Evolutionary conservation across 2,329 filamentous ascomycete genomes (phyloP).

Genomic region (Pyrenochaeta sp.): DNA sequence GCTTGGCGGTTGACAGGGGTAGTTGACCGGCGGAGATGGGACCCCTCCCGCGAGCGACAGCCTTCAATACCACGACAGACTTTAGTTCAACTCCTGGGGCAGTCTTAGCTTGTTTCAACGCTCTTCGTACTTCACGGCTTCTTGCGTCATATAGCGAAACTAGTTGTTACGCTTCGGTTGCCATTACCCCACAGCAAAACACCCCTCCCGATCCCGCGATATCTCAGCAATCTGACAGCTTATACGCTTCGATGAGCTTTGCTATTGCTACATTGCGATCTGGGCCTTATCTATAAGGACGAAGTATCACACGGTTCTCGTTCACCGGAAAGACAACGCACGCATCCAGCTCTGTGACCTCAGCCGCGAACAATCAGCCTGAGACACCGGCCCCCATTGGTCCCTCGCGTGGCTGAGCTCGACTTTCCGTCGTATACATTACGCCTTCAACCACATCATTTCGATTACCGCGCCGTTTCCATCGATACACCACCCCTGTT

Average conservation of each 20-base stretch:
- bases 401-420: conserved; percentile 3
- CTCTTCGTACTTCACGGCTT: neutral
- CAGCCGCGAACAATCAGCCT: conserved; percentile 11
- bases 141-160: neutral
- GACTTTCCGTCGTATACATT: conserved; percentile 1
- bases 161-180: neutral
- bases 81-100: neutral
- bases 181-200: conserved; percentile 2
- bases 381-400: conserved; percentile 16
- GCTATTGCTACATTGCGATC: neutral
- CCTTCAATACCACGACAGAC: neutral
- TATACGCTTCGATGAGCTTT: conserved; percentile 1
- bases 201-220: conserved; percentile 8
- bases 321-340: neutral
- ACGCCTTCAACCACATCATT: neutral
- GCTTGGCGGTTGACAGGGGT: conserved; percentile 5
- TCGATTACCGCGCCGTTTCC: neutral
- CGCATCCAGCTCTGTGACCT: neutral
- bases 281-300: neutral
- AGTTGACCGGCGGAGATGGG: conserved; percentile 10
- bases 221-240: conserved; percentile 9
- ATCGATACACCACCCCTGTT: neutral
- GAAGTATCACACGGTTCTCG: neutral
- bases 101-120: neutral
- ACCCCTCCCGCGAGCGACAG: conserved; percentile 4